Evolutionary conservation across 73 alveolate genomes (phyloP), one percentile per base, ranked within the genome.

Genomic region (Paraurostyla sp.): DNA sequence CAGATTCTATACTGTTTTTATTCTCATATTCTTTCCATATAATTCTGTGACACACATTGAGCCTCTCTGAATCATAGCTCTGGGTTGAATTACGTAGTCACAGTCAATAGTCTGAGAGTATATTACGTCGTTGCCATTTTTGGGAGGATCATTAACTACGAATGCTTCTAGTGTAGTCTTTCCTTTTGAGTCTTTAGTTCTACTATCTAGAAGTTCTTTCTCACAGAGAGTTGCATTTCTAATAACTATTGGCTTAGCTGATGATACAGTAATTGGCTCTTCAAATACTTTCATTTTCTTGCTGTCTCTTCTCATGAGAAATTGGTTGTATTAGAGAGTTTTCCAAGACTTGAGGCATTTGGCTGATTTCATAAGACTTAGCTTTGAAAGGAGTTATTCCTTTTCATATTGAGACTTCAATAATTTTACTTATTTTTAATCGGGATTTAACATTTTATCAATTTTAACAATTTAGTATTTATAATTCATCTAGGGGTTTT

Each of bases 1-100:
- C 25, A 83, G 36, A 38, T 41, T 48, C 45, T 83, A 62, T 25
- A 83, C 80, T 50, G 63, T 85, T 46, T 83, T 76, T n/a, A 57
- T 52, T 56, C 92, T 59, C 76, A 83, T 30, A 62, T 63, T 83
- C 35, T 54, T 60, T 15, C 92, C 92, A 33, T 86, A 86, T 0
- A 86, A 58, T 41, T 86, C 93, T 6, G 93, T 75, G 38, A 76
- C 73, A 35, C 93, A 86, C 93, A 86, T 86, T 16, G 85, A 33
- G 25, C 93, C 93, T 33, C 89, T n/a, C 15, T 78, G 71, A 13
- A 75, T 32, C 93, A 86, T 86, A 15, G 57, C 87, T 58, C 51
- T 11, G 16, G 92, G 92, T 48, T 85, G 92, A 35, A 85, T 46
- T 23, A 85, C 54, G 43, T 85, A 85, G 54, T 85, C 92, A 65